These are phyloP conservation scores for Zancudomyces culisetae DNA, from an alignment of 371 early-diverging fungal species.

Conservation along the genomic window DNA sequence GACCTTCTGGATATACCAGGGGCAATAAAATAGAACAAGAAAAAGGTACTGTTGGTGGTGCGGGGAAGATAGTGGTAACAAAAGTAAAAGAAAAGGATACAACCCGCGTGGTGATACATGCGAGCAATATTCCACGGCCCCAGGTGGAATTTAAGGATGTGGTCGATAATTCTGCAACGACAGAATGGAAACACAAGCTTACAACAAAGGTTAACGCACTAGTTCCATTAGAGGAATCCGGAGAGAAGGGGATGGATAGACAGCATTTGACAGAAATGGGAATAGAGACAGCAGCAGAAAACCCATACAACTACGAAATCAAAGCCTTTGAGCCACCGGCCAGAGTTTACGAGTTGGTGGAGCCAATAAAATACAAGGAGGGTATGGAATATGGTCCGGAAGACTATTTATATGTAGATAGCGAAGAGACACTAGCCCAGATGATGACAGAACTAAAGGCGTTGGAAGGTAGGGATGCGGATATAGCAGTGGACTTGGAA, in stretches of 20 bases:
- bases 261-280: constrained; percentile 10
- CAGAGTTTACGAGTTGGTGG: constrained; percentile 31
- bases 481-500: constrained; percentile 90
- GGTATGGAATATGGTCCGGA: neutral
- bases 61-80: too few species aligned
- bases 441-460: neutral
- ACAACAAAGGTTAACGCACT: constrained; percentile 58
- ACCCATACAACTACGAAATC: constrained; percentile 90
- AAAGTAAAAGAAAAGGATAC: too few species aligned
- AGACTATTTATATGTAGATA: neutral
- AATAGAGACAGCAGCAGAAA: constrained; percentile 56
- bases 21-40: neutral
- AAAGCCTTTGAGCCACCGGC: constrained; percentile 49
- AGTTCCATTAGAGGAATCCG: constrained; percentile 48
- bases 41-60: constrained; percentile 24
- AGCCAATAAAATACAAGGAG: constrained; percentile 3
- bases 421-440: constrained; percentile 32
- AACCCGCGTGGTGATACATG: constrained; percentile 38
- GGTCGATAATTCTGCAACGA: constrained; percentile 56
- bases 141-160: constrained; percentile 70
- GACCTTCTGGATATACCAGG: neutral
- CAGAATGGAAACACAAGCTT: constrained; percentile 63
- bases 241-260: constrained; percentile 4
- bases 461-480: constrained; percentile 11
- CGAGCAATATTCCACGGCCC: constrained; percentile 58